These are phyloP conservation scores for Salvia miltiorrhiza DNA, from an alignment of 257 asterid species.

Conservation along the genomic window DNA sequence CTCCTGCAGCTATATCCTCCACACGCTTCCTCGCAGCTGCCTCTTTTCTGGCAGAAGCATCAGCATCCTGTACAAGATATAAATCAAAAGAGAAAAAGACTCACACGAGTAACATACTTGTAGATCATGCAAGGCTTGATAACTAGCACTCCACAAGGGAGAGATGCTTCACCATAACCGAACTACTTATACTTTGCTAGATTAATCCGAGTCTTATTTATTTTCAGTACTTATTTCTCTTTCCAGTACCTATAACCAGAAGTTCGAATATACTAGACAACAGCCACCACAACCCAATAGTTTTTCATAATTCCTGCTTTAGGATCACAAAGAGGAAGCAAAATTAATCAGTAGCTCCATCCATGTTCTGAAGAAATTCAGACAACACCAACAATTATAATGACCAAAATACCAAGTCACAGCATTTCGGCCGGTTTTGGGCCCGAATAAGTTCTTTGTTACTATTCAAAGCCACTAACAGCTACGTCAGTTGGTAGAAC, in stretches of 20 bases:
- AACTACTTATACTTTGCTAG: neutral
- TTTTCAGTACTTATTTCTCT: neutral
- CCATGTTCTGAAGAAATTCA: neutral
- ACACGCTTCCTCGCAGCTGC: slow-evolving; percentile 68
- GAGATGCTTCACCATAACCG: neutral
- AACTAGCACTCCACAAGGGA: neutral
- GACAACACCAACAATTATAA: neutral
- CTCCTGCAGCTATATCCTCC: slow-evolving; percentile 78
- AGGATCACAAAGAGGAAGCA: neutral
- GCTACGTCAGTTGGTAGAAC: neutral
- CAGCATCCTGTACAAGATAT: slow-evolving; percentile 48
- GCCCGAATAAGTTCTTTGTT: neutral
- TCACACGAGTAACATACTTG: neutral
- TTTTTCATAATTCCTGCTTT: neutral
- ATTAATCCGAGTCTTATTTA: neutral
- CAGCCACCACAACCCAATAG: neutral
- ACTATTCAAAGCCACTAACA: neutral
- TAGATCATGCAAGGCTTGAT: neutral
- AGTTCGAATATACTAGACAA: neutral
- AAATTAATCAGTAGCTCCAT: neutral
- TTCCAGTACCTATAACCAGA: neutral
- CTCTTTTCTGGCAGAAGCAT: slow-evolving; percentile 59
- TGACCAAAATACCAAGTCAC: neutral
- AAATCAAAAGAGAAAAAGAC: neutral
- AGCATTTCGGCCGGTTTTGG: neutral